Conservation (phyloP, 2,329 filamentous ascomycete species). For the Pseudogymnoascus sp. region DNA sequence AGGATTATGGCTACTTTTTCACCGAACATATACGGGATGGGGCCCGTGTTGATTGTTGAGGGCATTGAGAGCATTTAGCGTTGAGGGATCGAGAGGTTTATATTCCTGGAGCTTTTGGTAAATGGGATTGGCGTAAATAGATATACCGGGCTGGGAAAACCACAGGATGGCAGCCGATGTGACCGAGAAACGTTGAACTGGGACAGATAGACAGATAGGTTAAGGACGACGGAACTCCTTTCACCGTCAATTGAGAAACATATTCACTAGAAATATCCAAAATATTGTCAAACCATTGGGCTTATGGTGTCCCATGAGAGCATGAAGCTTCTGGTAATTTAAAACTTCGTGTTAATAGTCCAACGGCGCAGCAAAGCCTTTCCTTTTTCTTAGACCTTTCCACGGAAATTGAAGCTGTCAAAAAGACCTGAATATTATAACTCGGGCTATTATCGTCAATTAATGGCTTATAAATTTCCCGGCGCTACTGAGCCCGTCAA, state of each 20-base stretch:
- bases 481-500: not conserved
- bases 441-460: not conserved
- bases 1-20: not conserved
- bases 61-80: not conserved
- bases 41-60: not conserved
- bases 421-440: not conserved
- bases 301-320: not conserved
- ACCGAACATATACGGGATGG: not conserved
- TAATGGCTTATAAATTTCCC: slow-evolving; percentile 2
- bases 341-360: not conserved
- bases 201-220: not conserved
- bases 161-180: not conserved
- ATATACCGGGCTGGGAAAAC: not conserved
- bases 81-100: not conserved
- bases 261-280: not conserved
- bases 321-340: not conserved
- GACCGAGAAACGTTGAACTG: not conserved
- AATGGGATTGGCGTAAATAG: not conserved
- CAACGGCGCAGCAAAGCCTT: not conserved
- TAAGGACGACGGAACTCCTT: not conserved
- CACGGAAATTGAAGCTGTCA: not conserved
- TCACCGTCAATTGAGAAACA: not conserved
- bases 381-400: not conserved
- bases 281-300: not conserved
- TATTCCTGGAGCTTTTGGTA: not conserved